Percentiles rank a stretch among this genome's conserved stretches.
Conservation (phyloP, 1,284 basidiomycete species). For the Agroathelia rolfsii region DNA sequence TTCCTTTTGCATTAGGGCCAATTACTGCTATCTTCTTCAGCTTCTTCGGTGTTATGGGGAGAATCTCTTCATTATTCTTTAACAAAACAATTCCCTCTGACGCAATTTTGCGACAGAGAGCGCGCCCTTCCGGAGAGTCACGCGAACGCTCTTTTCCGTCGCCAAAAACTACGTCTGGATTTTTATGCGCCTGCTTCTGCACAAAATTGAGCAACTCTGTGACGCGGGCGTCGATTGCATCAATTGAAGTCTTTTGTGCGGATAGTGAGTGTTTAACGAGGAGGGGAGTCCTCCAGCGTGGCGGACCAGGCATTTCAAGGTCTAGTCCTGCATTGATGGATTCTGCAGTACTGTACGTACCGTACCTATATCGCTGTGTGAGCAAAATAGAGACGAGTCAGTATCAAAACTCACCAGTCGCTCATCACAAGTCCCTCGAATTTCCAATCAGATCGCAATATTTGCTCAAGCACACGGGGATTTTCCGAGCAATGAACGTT, state of each 20-base stretch:
- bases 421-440: constrained; percentile 58
- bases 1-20: constrained; percentile 65
- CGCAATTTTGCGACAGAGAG: constrained; percentile 49
- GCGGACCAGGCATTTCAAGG: constrained; percentile 62
- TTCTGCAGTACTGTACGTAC: constrained; percentile 49
- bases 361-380: constrained; percentile 32
- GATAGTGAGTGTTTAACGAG: constrained; percentile 48
- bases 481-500: constrained; percentile 58
- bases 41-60: constrained; percentile 45
- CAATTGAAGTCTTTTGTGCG: constrained; percentile 42
- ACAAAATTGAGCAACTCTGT: constrained; percentile 44
- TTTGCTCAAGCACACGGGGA: constrained; percentile 37
- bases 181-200: constrained; percentile 45
- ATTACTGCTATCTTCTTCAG: constrained; percentile 66
- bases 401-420: constrained; percentile 41
- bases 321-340: constrained; percentile 59
- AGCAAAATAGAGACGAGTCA: constrained; percentile 2
- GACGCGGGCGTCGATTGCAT: constrained; percentile 49
- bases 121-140: constrained; percentile 43
- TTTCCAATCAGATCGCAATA: constrained; percentile 60
- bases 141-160: constrained; percentile 51
- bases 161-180: constrained; percentile 55
- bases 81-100: constrained; percentile 60
- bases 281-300: constrained; percentile 48
- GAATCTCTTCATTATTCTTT: constrained; percentile 48